phyloP scores from a whole-genome alignment of 257 asterid species.

The Cruciata laevipes region DNA sequence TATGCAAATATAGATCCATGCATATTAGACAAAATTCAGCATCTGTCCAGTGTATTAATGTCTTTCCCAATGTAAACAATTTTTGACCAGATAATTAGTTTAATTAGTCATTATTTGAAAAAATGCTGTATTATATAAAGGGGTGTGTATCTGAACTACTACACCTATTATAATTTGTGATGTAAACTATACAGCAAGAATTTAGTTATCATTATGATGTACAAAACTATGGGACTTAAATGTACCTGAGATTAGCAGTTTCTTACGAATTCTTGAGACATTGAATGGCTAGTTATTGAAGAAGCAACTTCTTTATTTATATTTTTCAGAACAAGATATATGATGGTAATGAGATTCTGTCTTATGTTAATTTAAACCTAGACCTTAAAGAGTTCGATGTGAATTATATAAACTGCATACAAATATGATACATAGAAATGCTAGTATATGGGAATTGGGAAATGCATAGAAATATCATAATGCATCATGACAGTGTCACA shows the following conservation, averaged over 20 bases:
- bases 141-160: not conserved
- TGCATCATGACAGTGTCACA: not conserved
- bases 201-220: not conserved
- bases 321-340: not conserved
- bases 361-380: not conserved
- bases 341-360: not conserved
- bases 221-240: not conserved
- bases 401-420: not conserved
- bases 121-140: not conserved
- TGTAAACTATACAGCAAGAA: not conserved
- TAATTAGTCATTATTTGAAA: not conserved
- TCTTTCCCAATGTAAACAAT: not conserved
- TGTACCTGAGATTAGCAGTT: not conserved
- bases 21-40: not conserved
- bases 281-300: not conserved
- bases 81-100: not conserved
- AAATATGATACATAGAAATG: not conserved
- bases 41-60: not conserved
- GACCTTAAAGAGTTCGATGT: not conserved
- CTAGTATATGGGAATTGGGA: no score
- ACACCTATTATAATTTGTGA: not conserved
- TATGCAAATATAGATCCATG: conserved; percentile 18
- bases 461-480: not conserved
- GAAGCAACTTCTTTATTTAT: not conserved
- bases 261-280: not conserved